phyloP scores from a whole-genome alignment of 129 eudicot genomes.

The Artemisia argyi region DNA sequence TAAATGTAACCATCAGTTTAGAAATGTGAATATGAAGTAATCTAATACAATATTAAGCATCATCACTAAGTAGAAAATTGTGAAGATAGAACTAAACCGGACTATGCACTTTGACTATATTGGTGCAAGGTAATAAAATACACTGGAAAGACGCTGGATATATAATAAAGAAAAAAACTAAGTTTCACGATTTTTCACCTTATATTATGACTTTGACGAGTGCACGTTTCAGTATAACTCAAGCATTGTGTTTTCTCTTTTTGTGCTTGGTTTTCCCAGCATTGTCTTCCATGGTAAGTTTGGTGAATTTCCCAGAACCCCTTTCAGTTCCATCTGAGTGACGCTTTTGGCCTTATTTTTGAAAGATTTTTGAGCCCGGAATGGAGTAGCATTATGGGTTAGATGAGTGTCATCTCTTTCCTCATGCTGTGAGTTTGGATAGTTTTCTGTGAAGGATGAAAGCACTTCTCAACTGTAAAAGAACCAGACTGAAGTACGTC shows the following conservation, averaged over 20 bases:
- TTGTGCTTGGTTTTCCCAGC: conserved; percentile 34
- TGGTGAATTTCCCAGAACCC: conserved; percentile 28
- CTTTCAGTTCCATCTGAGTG: conserved; percentile 32
- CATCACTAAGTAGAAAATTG: conserved; percentile 16
- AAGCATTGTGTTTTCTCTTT: too few relatives aligned
- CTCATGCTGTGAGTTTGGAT: conserved; percentile 59
- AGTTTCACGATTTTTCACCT: too few relatives aligned
- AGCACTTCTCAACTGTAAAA: too few relatives aligned
- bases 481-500: too few relatives aligned
- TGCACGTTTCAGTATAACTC: too few relatives aligned
- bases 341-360: conserved; percentile 40
- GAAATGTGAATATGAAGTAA: conserved; percentile 51
- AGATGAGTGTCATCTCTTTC: conserved; percentile 63
- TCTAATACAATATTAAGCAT: conserved; percentile 6
- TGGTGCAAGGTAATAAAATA: conserved; percentile 1
- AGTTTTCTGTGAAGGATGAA: conserved; percentile 39
- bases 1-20: conserved; percentile 36
- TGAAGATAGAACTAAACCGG: not conserved
- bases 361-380: conserved; percentile 41
- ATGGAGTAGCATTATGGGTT: conserved; percentile 33
- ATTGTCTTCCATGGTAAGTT: conserved; percentile 31
- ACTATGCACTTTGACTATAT: not conserved
- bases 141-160: not conserved
- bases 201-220: conserved; percentile 28
- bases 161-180: too few relatives aligned